Evolutionary conservation across 352 stramenopile species (phyloP), one percentile per base, ranked within the genome.

Genomic region (Pythium vanterpoolii): DNA sequence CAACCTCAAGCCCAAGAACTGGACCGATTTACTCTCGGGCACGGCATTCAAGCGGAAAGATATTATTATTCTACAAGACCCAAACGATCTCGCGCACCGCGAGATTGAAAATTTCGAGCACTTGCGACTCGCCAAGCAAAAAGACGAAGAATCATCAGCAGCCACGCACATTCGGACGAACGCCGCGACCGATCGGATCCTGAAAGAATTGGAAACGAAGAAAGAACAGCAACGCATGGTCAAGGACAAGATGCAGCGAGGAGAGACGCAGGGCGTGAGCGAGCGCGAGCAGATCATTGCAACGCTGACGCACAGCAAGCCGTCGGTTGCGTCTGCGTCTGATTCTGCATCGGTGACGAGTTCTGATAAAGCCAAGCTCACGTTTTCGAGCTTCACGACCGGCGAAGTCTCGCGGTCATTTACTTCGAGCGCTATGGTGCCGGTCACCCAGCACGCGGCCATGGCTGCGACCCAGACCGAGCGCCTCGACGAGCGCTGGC

Each of bases 51-150:
- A 91, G 56, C 82, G 86, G 58, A 93, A 91, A 52, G 89, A 98
- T 76, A 90, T 98, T 18, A 96, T 99, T 51, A 80, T 98, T 27
- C 69, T 99, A 24, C 96, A 99, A 60, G 96, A 99, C 76, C 95
- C 95, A 0, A 74, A 96, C 49, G 86, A 98, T 61, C 80, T 91
- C 21, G 85, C 83, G 26, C 83, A 85, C 39, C 82, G 96, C 19
- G 96, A 99, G 76, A 98, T 99, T 53, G 88, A 96, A n/a, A 98
- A 98, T 65, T 99, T 99, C 73, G 87, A 93, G 58, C 96, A 99
- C 64, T 87, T 99, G 11, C 73, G 89, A 23, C 75, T 76, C 31
- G 75, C 86, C 10, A 50, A 64, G 27, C 40, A 62, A 16, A 62
- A 56, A 38, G 51, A 68, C 13, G n/a, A 21, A 19, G 5, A 4